Base-by-base conservation (phyloP, 2,329 filamentous ascomycete genomes). In the Aspergillus bombycis region DNA sequence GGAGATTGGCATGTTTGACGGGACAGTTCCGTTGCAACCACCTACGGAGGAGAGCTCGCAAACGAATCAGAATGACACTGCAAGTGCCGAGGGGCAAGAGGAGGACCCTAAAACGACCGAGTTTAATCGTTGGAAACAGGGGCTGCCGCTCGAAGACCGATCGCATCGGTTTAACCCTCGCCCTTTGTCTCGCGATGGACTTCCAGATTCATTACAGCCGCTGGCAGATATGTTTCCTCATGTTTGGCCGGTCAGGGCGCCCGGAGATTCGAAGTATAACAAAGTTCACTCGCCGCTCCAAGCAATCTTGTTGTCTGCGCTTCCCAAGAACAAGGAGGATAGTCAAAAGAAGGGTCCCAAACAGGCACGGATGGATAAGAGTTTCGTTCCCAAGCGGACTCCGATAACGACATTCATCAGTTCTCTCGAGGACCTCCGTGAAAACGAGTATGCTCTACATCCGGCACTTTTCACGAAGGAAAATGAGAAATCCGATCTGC, bases 281-380 rank as follows among this genome's bases (percentile, higher is more conserved):
- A 91, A 89, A 74, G 87, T 99, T 73, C 91, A 96, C 77, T 98
- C 95, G 4, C 94, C 95, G 3, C 81, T 98, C 38, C 88, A 92
- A 66, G 89, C 92, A 1, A 94, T 98, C 81, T 85, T 98, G 67
- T 91, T 89, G 5, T 88, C 91, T 0, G 88, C 92, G 6, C 78
- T 89, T 3, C 87, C 91, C 8, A 93, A 91, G 72, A 79, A 82
- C 2, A 89, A 88, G 68, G 89, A 92, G 53, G 88, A 91, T 59
- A 89, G 88, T 75, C 82, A 76, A 8, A 83, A 82, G 16, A 81
- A 78, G 59, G 80, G 86, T 5, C 84, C 88, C 4, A 86, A 87
- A 69, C 85, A 87, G 14, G 86, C 88, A 2, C 83, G 83, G 58
- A 87, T 90, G 59, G 86, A 88, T 5, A 87, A 86, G 43, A 85